Base-by-base conservation (phyloP, 78 protist species). In the slime mould (Dictyostelium discoideum) region DNA sequence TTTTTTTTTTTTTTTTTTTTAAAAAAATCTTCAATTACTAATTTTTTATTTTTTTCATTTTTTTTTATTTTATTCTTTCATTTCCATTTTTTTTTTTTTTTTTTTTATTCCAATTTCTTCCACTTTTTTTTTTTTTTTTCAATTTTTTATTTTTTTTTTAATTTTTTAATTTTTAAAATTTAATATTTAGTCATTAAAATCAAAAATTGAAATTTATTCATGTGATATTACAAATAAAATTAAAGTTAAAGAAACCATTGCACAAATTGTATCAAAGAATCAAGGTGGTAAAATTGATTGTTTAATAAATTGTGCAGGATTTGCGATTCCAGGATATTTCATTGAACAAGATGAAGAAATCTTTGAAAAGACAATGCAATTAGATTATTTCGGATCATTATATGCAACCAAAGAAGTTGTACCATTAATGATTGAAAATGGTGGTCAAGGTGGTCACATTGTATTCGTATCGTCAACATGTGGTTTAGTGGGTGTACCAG, bases 241-340 rank as follows among this genome's bases (percentile, higher is more conserved):
- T 24, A 13, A 32, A n/a, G 93, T 87, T 78, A 60, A 63, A 37
- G 32, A 83, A 9, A 87, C 86, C 0, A 29, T 87, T 24, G 8
- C 37, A 63, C 9, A 5, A 32, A 79, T 87, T 26, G 44, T 65
- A 7, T 54, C 42, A n/a, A 39, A 57, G 24, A 76, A 26, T 87
- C 26, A 24, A 26, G 76, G 32, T 22, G 69, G 81, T 57, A 78
- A 60, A 14, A 79, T 87, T 24, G 86, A 87, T 87, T 87, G 85
- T 79, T 79, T 87, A 20, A 26, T 87, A 0, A 87, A 87, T 44
- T 87, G 93, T 79, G 93, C 93, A 24, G 93, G 93, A 39, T 80
- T 87, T 69, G 85, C 93, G 24, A 74, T 79, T 32, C 93, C 93
- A 60, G 93, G 93, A 13, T 87, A 87, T 46, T 87, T 87, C 24